Evolutionary conservation across 768 basidiomycete genomes (phyloP).

Genomic region (Leccinum incarnatum): DNA sequence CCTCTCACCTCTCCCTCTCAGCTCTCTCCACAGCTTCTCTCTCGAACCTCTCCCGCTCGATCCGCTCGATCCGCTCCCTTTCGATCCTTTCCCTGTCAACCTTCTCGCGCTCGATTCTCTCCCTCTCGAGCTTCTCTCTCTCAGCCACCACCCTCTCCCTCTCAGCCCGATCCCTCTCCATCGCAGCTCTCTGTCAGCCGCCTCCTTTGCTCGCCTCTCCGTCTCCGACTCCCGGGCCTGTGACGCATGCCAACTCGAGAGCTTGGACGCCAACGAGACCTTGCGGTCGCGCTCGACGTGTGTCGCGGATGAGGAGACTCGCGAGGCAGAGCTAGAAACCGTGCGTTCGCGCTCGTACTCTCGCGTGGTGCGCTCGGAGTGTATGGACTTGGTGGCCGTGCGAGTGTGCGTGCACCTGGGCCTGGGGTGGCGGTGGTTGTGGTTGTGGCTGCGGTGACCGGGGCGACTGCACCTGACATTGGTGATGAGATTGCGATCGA

Average conservation of each 20-base stretch:
- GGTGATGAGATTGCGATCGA: too few relatives aligned
- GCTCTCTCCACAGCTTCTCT: slow-evolving; percentile 2
- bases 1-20: slow-evolving; percentile 1
- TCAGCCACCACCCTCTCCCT: slow-evolving; percentile 16
- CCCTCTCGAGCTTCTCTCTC: slow-evolving; percentile 11
- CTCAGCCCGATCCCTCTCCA: slow-evolving; percentile 16
- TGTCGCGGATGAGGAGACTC: slow-evolving; percentile 19
- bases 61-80: neutral
- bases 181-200: slow-evolving; percentile 17
- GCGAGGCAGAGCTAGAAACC: slow-evolving; percentile 27
- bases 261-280: slow-evolving; percentile 22
- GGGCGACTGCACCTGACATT: too few relatives aligned
- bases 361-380: too few relatives aligned
- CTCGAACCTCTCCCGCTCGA: slow-evolving; percentile 4
- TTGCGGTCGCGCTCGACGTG: slow-evolving; percentile 29
- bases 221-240: slow-evolving; percentile 23
- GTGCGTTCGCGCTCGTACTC: too few relatives aligned
- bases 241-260: slow-evolving; percentile 35
- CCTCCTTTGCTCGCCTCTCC: slow-evolving; percentile 26
- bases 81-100: slow-evolving; percentile 10
- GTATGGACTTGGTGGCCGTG: too few relatives aligned
- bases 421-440: too few relatives aligned
- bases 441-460: too few relatives aligned
- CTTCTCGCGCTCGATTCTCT: slow-evolving; percentile 11
- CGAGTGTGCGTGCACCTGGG: too few relatives aligned